A percentile compares a stretch with the other conserved stretches of the same genome.
Evolutionary conservation across 2,329 filamentous ascomycete species (phyloP).

Genomic region (Madurella mycetomatis): DNA sequence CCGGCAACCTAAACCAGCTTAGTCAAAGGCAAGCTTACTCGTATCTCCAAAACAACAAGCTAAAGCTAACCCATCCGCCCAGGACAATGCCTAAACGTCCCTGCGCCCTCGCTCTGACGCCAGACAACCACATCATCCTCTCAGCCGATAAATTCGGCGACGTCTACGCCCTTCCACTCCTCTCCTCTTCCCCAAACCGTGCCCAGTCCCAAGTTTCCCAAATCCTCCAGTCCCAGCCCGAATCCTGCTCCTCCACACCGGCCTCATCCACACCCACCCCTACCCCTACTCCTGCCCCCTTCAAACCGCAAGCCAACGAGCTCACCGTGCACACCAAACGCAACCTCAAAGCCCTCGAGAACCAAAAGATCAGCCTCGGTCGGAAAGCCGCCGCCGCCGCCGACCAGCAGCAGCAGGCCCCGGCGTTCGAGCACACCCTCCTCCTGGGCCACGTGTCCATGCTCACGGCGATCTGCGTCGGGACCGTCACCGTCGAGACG

Average conservation of each 20-base stretch:
- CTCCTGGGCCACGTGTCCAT: slow-evolving; percentile 93
- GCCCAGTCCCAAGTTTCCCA: slow-evolving; percentile 1
- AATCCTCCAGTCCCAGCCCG: no score
- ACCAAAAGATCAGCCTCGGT: slow-evolving; percentile 48
- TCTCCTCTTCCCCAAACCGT: slow-evolving; percentile 33
- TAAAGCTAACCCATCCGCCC: slow-evolving; percentile 9
- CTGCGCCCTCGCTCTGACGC: slow-evolving; percentile 66
- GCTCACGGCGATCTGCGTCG: slow-evolving; percentile 66
- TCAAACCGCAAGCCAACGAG: slow-evolving; percentile 50
- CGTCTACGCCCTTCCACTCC: slow-evolving; percentile 80
- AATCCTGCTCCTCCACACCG: no score
- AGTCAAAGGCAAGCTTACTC: slow-evolving; percentile 60
- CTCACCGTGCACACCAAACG: slow-evolving; percentile 61
- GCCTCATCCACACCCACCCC: slow-evolving; percentile 13
- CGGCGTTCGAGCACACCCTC: slow-evolving; percentile 66
- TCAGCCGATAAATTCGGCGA: slow-evolving; percentile 95
- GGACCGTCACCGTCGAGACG: not conserved
- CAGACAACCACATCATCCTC: slow-evolving; percentile 68
- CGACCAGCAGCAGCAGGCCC: not conserved
- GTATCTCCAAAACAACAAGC: not conserved
- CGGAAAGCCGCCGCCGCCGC: slow-evolving; percentile 2
- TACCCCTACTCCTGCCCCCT: slow-evolving; percentile 30
- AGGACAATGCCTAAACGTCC: slow-evolving; percentile 88
- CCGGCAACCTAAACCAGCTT: slow-evolving; percentile 59
- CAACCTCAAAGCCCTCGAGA: slow-evolving; percentile 56